Conservation (phyloP, 257 asterid species). For the Galeopsis tetrahit region DNA sequence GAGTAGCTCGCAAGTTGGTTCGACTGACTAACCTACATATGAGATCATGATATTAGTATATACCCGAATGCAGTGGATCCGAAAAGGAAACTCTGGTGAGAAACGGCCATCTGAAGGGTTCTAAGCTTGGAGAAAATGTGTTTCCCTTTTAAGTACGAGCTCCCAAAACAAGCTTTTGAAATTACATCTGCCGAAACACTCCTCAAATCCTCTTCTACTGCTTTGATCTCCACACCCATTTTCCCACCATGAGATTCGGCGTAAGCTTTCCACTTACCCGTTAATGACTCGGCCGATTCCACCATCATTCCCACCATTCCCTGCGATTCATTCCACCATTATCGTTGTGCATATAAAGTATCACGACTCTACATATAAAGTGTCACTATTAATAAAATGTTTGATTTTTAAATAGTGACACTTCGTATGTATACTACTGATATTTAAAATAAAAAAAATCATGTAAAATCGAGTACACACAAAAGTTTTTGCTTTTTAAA, state of each 20-base stretch:
- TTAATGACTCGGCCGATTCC: constrained; percentile 58
- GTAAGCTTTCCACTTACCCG: constrained; percentile 57
- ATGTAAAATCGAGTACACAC: too few species aligned
- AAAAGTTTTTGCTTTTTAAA: too few species aligned
- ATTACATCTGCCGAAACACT: constrained; percentile 84
- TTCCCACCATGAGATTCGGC: constrained; percentile 47
- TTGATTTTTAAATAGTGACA: too few species aligned
- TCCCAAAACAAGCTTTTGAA: constrained; percentile 85
- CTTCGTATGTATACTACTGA: too few species aligned
- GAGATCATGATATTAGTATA: too few species aligned
- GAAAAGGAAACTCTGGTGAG: constrained; percentile 61
- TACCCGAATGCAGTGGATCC: constrained; percentile 62
- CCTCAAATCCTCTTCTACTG: constrained; percentile 71
- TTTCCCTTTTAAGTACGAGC: constrained; percentile 72
- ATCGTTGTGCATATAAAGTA: too few species aligned
- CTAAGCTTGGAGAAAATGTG: constrained; percentile 76
- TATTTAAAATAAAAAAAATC: too few species aligned
- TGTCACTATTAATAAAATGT: too few species aligned
- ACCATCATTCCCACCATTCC: constrained; percentile 78
- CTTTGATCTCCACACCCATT: constrained; percentile 55
- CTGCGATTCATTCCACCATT: constrained; percentile 28
- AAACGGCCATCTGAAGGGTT: constrained; percentile 67
- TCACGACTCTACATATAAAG: too few species aligned
- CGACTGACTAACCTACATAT: too few species aligned
- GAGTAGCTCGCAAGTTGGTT: too few species aligned